A percentile compares a stretch with the other conserved stretches of the same genome.
Conservation (phyloP, 768 basidiomycete genomes). For the Candolleomyces eurysporus region DNA sequence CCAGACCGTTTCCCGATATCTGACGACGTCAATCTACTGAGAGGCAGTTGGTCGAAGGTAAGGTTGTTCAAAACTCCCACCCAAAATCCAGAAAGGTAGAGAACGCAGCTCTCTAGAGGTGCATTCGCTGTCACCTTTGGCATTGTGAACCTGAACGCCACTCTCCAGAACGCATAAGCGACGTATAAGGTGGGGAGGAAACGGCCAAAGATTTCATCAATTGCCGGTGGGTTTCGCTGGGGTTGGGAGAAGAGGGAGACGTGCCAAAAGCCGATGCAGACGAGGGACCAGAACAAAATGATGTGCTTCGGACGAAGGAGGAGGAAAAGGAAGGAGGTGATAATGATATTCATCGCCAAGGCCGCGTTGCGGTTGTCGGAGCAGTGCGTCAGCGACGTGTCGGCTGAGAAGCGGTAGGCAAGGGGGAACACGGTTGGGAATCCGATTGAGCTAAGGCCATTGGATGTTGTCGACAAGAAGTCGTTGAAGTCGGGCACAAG, state of each 20-base stretch:
- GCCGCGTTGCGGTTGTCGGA: conserved; percentile 68
- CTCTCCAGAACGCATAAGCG: conserved; percentile 75
- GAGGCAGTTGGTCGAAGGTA: conserved; percentile 69
- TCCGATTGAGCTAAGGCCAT: conserved; percentile 68
- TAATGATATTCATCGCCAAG: conserved; percentile 68
- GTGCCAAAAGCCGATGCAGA: conserved; percentile 87
- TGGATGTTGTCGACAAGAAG: conserved; percentile 55
- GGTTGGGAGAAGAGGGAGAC: conserved; percentile 78
- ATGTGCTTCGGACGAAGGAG: conserved; percentile 70
- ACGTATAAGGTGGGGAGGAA: conserved; percentile 82
- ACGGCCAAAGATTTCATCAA: conserved; percentile 69
- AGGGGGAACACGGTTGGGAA: conserved; percentile 78
- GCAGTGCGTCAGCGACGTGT: conserved; percentile 57
- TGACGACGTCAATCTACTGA: conserved; percentile 67
- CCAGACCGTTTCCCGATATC: conserved; percentile 68
- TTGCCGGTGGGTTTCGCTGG: conserved; percentile 57
- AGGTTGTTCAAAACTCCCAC: conserved; percentile 73
- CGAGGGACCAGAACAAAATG: conserved; percentile 71
- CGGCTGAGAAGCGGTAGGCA: conserved; percentile 55
- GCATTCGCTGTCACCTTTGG: conserved; percentile 59
- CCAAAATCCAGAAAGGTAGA: conserved; percentile 81
- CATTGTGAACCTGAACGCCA: conserved; percentile 70
- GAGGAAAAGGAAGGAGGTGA: conserved; percentile 67
- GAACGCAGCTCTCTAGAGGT: conserved; percentile 70
- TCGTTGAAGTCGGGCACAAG: conserved; percentile 72